Evolutionary conservation across 1,284 basidiomycete species (phyloP).

Genomic region (Lentinula novae-zelandiae): DNA sequence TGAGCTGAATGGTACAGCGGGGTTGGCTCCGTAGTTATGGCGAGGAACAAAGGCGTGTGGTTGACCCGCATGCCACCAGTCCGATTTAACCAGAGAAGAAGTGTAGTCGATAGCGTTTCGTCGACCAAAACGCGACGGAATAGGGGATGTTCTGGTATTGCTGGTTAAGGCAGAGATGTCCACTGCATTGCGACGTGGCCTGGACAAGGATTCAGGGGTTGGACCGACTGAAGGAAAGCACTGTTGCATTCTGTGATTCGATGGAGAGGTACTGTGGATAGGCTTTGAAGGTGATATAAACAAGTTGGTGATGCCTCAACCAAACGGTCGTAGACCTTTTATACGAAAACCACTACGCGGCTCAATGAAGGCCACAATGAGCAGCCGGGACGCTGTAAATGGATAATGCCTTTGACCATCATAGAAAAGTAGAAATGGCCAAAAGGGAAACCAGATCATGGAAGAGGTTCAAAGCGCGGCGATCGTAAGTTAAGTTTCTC

Average conservation of each 20-base stretch:
- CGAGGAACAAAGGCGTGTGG: neutral
- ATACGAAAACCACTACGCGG: neutral
- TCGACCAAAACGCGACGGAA: neutral
- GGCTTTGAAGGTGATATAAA: neutral
- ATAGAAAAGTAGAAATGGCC: neutral
- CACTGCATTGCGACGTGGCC: neutral
- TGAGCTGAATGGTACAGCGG: neutral
- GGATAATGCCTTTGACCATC: neutral
- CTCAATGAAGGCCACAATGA: neutral
- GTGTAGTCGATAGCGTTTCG: conserved; percentile 5
- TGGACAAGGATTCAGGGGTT: neutral
- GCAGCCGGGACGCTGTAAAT: neutral
- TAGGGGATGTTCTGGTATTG: neutral
- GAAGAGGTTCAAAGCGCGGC: neutral
- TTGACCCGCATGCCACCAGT: conserved; percentile 3
- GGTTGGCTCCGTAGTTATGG: neutral
- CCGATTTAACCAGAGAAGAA: neutral
- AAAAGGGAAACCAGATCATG: neutral
- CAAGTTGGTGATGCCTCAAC: neutral
- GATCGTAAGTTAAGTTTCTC: neutral
- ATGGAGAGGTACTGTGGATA: neutral
- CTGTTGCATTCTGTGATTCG: neutral
- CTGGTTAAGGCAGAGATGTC: neutral
- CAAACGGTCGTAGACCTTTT: neutral
- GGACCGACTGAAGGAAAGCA: neutral